These are phyloP conservation scores for Brasenia schreberi DNA, from an alignment of 164 flowering plant species.

Conservation along the genomic window DNA sequence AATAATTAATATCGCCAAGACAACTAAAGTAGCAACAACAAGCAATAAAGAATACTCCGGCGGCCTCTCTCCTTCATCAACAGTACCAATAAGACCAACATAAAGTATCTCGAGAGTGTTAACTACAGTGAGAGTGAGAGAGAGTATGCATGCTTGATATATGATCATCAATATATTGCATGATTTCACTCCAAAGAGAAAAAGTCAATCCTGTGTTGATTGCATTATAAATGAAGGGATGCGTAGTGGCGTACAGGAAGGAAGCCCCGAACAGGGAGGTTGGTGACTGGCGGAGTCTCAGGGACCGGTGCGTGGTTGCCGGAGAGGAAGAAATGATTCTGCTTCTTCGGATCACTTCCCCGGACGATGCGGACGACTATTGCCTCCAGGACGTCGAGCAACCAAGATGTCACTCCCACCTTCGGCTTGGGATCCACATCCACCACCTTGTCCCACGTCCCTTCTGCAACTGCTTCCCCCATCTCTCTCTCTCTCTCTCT, in stretches of 20 bases:
- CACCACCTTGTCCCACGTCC: slow-evolving; percentile 19
- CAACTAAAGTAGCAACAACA: too few relatives aligned
- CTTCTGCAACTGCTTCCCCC: not conserved
- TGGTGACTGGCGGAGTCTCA: slow-evolving; percentile 64
- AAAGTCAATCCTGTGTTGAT: not conserved
- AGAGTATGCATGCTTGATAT: not conserved
- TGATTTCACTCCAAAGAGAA: not conserved
- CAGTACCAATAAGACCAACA: not conserved
- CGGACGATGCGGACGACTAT: slow-evolving; percentile 49
- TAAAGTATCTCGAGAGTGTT: not conserved
- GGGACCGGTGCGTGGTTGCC: slow-evolving; percentile 73
- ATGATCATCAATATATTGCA: not conserved
- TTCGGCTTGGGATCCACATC: slow-evolving; percentile 56
- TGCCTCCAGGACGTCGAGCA: slow-evolving; percentile 47
- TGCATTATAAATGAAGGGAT: not conserved
- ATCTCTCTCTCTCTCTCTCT: not conserved
- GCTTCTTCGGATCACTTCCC: slow-evolving; percentile 15
- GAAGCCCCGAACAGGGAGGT: slow-evolving; percentile 50
- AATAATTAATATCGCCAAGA: too few relatives aligned
- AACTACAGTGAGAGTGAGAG: not conserved
- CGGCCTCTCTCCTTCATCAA: not conserved
- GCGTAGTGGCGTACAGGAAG: slow-evolving; percentile 41
- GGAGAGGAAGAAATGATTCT: slow-evolving; percentile 50
- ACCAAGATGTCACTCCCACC: slow-evolving; percentile 39
- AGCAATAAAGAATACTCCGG: not conserved